A percentile compares a stretch with the other conserved stretches of the same genome.
Evolutionary conservation across 768 basidiomycete species (phyloP).

Genomic region (Lentinula edodes): DNA sequence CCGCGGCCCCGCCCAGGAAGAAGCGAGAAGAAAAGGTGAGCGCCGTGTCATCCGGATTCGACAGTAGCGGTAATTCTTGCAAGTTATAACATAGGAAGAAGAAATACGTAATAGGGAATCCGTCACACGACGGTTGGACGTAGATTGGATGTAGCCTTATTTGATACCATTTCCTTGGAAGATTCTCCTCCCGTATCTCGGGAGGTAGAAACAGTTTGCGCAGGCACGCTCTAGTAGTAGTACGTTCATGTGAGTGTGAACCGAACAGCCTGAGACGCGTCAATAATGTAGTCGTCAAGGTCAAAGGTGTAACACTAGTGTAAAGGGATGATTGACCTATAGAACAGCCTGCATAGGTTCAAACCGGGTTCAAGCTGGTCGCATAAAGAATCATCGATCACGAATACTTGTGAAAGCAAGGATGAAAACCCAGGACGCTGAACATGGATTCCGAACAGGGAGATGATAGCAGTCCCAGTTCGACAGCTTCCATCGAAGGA

Average conservation of each 20-base stretch:
- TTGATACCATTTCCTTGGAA: neutral
- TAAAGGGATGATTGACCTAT: neutral
- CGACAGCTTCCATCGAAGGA: neutral
- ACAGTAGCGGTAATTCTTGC: neutral
- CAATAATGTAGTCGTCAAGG: no score
- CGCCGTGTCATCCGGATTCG: neutral
- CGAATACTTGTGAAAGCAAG: neutral
- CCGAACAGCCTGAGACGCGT: no score
- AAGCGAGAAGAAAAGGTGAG: neutral
- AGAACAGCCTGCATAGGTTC: neutral
- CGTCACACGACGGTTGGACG: neutral
- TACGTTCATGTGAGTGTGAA: no score
- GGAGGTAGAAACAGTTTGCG: no score
- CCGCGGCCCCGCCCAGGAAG: neutral
- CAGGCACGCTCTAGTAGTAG: no score
- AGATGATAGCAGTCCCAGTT: neutral
- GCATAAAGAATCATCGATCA: no score
- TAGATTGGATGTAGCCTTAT: neutral
- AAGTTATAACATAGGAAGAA: neutral
- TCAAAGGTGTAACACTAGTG: no score
- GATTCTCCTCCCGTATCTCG: neutral
- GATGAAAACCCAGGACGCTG: neutral
- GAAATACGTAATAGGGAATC: neutral
- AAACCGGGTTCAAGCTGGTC: no score
- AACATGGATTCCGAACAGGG: neutral